Evolutionary conservation across 2,329 filamentous ascomycete species (phyloP).

Genomic region (Trichoderma arundinaceum): DNA sequence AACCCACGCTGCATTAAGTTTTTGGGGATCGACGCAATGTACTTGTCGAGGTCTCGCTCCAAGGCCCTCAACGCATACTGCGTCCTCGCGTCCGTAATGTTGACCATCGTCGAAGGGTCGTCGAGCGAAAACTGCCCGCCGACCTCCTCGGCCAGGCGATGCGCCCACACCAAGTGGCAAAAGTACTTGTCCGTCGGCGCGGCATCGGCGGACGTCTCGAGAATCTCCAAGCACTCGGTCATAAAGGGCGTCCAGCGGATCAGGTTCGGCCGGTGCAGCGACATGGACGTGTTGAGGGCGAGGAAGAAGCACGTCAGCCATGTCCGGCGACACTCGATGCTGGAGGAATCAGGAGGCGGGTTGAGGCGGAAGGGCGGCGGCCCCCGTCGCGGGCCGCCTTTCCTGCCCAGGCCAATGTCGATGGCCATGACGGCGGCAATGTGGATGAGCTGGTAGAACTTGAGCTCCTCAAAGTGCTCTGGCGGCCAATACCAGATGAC

Average conservation of each 20-base stretch:
- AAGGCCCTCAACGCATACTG: slow-evolving; percentile 69
- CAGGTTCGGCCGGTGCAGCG: slow-evolving; percentile 64
- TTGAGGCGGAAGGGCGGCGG: slow-evolving; percentile 49
- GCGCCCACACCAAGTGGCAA: slow-evolving; percentile 64
- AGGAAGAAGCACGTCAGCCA: slow-evolving; percentile 67
- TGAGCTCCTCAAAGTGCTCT: slow-evolving; percentile 81
- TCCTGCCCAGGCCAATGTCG: slow-evolving; percentile 75
- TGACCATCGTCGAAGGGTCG: slow-evolving; percentile 60
- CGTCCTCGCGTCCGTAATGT: slow-evolving; percentile 66
- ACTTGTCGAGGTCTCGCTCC: slow-evolving; percentile 67
- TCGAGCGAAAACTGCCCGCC: slow-evolving; percentile 70
- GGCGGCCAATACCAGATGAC: slow-evolving; percentile 88
- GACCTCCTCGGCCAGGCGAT: slow-evolving; percentile 71
- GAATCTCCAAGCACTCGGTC: slow-evolving; percentile 62
- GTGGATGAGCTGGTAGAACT: slow-evolving; percentile 87
- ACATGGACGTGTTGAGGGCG: slow-evolving; percentile 64
- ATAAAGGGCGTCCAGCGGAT: slow-evolving; percentile 66
- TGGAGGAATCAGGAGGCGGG: slow-evolving; percentile 57
- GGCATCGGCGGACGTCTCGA: slow-evolving; percentile 60
- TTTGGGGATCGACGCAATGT: slow-evolving; percentile 58
- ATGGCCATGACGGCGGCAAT: slow-evolving; percentile 81
- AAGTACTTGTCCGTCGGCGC: slow-evolving; percentile 62
- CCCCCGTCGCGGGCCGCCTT: slow-evolving; percentile 33
- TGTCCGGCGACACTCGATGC: slow-evolving; percentile 60
- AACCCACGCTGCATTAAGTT: slow-evolving; percentile 63